Base-by-base conservation (phyloP, 139 green algal species). In the Nannochloris sp. region DNA sequence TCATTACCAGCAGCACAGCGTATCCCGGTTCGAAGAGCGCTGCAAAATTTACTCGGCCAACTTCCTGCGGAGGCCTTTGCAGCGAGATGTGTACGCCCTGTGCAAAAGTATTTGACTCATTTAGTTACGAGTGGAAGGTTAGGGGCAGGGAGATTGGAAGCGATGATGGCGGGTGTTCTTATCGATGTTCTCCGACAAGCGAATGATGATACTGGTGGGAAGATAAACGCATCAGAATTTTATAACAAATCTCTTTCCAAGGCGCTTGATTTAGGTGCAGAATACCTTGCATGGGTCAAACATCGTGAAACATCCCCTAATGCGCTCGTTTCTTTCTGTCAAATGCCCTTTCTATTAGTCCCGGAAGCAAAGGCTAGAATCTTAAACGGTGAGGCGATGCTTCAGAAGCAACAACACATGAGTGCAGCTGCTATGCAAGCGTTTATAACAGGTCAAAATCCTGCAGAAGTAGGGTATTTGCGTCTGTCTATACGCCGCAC, bases 351-450 rank as follows among this genome's bases (percentile, higher is more conserved):
- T 60, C 64, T 89, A 48, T 68, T 91, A 4, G 88, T 65, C 0
- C 76, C 81, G 0, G 78, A 87, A 8, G 79, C 76, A 55, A 91
- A 91, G 71, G 63, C 60, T 6, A 56, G 68, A 14, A 89, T 95
- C 66, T 66, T 95, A 46, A 64, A 88, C 36, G 65, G 81, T 6
- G 84, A 91, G 58, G 69, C 78, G 3, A 29, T 68, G 14, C 35
- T 79, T 24, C 70, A 77, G 70, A 85, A 87, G 80, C 79, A 85
- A 58, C 65, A 78, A 12, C 64, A 81, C 36, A 69, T 90, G 57
- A 67, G 79, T 45, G 29, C 70, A 29, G 79, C 70, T 6, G 73
- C 73, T 34, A 70, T 92, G 27, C 75, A 81, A 33, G 64, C 61
- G 12, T 29, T 73, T 35, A 62, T 75, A 37, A 61, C 66, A 32